Base-by-base conservation (phyloP, 2,329 filamentous ascomycete species). In the Colletotrichum sidae region DNA sequence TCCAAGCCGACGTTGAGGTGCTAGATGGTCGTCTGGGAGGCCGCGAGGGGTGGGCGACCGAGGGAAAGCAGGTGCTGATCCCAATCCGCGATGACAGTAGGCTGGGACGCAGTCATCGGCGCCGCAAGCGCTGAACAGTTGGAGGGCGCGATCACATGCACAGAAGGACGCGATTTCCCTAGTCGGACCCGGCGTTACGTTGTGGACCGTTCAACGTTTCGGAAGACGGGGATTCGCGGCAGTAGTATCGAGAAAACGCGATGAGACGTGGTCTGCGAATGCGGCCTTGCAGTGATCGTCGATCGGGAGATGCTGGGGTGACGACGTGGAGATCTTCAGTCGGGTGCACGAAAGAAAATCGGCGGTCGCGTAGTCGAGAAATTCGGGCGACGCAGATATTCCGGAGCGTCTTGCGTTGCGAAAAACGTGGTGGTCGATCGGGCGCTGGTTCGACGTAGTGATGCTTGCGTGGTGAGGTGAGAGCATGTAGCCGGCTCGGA, bases 91-190 rank as follows among this genome's bases (percentile, higher is more conserved):
- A 41, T 61, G 65, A 17, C 42, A 44, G 45, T 34, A 35, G 56
- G 59, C 53, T 33, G 44, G 50, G 54, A 66, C 33, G 49, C 65
- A 60, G 54, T 68, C 67, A 68, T 67, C 60, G 57, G 65, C 67
- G 65, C 67, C 65, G 13, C 39, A 55, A 68, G 67, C 67, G 67
- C 67, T 65, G 58, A 61, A 45, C 42, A 45, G 25, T 11, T 41
- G 50, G 33, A 39, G 44, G 46, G 58, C 63, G 63, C 63, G 50
- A 55, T 67, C 61, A 56, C 64, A 67, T 67, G 54, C 50, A 67
- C 64, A 15, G 17, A 45, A 37, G 34, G 37, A 58, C 33, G 11
- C 11, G 15, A 7, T 6, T 53, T 8, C 6, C 12, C 10, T 12
- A 34, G 7, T 17, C 15, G 13, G 42, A 50, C 42, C 47, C 44